Evolutionary conservation across 345 rosid species (phyloP).

Genomic region (Heritiera fomes): DNA sequence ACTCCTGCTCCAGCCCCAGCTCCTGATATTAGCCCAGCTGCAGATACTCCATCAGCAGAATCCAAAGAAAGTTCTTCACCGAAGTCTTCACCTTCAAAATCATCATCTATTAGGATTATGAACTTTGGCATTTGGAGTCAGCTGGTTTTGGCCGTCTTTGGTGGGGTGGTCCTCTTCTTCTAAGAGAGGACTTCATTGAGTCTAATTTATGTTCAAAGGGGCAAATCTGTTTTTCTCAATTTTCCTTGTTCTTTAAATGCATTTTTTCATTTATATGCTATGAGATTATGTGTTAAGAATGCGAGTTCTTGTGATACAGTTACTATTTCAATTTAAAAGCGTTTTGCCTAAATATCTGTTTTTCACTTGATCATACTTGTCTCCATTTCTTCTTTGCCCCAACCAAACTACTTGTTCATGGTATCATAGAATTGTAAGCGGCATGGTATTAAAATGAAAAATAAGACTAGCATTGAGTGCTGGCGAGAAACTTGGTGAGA

Average conservation of each 20-base stretch:
- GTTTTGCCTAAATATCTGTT: neutral
- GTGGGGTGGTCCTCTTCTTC: conserved; percentile 51
- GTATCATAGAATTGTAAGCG: neutral
- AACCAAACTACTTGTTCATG: neutral
- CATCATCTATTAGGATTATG: conserved; percentile 47
- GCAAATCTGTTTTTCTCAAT: conserved; percentile 23
- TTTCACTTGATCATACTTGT: neutral
- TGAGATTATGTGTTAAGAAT: conserved; percentile 21
- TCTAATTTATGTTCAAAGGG: conserved; percentile 23
- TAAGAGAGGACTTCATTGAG: conserved; percentile 30
- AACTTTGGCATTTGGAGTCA: conserved; percentile 36
- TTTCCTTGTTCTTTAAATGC: conserved; percentile 25
- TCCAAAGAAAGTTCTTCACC: conserved; percentile 36
- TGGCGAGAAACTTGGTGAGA: neutral
- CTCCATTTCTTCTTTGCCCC: neutral
- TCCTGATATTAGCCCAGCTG: conserved; percentile 57
- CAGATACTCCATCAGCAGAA: conserved; percentile 64
- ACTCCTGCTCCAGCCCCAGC: conserved; percentile 85
- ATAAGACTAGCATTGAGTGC: neutral
- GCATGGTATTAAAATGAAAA: neutral
- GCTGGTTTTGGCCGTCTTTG: conserved; percentile 42
- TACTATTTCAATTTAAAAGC: neutral
- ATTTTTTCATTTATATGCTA: conserved; percentile 32
- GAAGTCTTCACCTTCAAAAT: conserved; percentile 38
- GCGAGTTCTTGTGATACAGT: conserved; percentile 12